Base-by-base conservation (phyloP, 768 basidiomycete species). In the Vishniacozyma victoriae region DNA sequence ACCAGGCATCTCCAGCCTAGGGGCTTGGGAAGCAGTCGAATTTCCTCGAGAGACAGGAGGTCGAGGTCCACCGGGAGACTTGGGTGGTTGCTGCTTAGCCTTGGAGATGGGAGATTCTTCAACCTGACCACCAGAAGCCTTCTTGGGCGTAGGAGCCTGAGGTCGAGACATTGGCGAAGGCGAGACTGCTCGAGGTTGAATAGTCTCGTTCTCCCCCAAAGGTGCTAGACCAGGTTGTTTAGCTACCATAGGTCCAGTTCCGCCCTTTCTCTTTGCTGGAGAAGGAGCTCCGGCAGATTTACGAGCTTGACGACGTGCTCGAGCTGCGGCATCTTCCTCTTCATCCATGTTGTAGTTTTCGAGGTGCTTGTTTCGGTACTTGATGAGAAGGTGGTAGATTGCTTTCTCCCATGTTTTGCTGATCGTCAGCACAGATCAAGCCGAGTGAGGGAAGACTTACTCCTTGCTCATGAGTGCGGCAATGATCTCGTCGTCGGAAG, bases 351-450 rank as follows among this genome's bases (percentile, higher is more conserved):
- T 81, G 67, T 80, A 86, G 54, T 82, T 78, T 62, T 86, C 84
- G 35, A 87, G 69, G 46, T 83, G 82, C 57, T 78, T 80, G 41
- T 79, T 79, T 36, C 91, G 81, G 73, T 95, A 96, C 55, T 81
- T 82, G 46, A 84, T 76, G n/a, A 99, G 77, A 4, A 96, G 75
- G 64, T 87, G 83, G 72, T 99, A 99, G 40, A 97, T 86, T 0
- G 87, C 88, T 73, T 99, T 96, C 70, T 97, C 89, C 86, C 89
- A 92, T 23, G 85, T 92, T 42, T 82, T 82, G 46, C 83, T 80
- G 43, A 18, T 22, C 9, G 33, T 37, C 12, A 31, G n/a, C 26
- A 1, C 13, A 20, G 11, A 22, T 26, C 33, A 12, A 14, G 29
- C 33, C 13, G 11, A 2, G 18, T 19, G 2, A 33, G 37, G 1